Evolutionary conservation across 306 rosid species (phyloP), one percentile per base, ranked within the genome.

Genomic region (Casuarina cunninghamiana): DNA sequence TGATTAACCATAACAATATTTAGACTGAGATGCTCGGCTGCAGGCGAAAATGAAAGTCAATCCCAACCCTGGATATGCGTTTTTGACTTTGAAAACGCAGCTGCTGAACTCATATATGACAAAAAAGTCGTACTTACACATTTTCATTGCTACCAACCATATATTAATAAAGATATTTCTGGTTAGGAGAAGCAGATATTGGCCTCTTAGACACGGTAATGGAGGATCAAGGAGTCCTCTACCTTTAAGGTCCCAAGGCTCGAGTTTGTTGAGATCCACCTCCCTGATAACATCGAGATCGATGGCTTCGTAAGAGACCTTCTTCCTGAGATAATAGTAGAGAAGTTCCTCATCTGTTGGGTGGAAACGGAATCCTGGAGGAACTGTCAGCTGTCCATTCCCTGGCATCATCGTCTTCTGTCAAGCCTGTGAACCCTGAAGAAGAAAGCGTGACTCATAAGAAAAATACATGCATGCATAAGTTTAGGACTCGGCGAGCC

Each of bases 201-300:
- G 32, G 32, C 32, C n/a, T 26, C 32, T 26, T 26, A 26, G 32
- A 26, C 32, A 6, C 10, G 10, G 10, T 0, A 11, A 46, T 46
- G 4, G 4, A 65, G 21, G 9, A 6, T n/a, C 32, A 41, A 6
- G 26, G 13, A 63, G 4, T 35, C 46, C 5, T 32, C 9, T 53
- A 94, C 99, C 99, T 91, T 95, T 95, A 83, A 95, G 97, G 48
- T 95, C 99, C 99, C 99, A 95, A 62, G 99, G 99, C 81, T 93
- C 97, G 32, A 95, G 97, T 80, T 86, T 95, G 88, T 95, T 95
- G 69, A 95, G 97, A 84, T 95, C 97, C 15, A 95, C 87, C 85
- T 95, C 99, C 53, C 94, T 84, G 6, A 95, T 93, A 77, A 95
- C 99, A 73, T 95, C 97, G 72, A 95, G 97, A 55, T 95, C 97